Evolutionary conservation across 148 eudicot genomes (phyloP).

Genomic region (Vaccinium macrocarpon): DNA sequence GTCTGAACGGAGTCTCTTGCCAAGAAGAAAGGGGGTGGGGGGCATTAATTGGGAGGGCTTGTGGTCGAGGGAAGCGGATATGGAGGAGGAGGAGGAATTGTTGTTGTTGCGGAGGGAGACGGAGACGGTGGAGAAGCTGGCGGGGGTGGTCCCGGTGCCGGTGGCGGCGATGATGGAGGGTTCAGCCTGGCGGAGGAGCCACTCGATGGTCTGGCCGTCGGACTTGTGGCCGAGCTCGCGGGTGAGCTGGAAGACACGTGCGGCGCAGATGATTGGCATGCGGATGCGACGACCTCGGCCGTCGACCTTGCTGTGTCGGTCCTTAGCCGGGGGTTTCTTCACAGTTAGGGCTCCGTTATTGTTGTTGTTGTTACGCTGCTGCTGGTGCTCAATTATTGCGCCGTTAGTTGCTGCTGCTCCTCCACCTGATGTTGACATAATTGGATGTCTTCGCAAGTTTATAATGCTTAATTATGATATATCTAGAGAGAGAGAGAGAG

Average conservation of each 20-base stretch:
- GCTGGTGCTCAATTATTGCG: constrained; percentile 29
- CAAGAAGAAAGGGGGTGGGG: constrained; percentile 60
- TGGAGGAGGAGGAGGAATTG: constrained; percentile 5
- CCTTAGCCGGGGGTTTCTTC: constrained; percentile 65
- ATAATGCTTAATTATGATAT: too few species aligned
- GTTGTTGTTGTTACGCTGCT: constrained; percentile 9
- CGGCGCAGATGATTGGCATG: constrained; percentile 84
- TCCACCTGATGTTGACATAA: constrained; percentile 56
- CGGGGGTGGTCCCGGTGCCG: constrained; percentile 71
- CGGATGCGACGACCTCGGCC: constrained; percentile 69
- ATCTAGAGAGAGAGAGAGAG: background rate
- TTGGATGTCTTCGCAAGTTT: too few species aligned
- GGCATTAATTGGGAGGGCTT: constrained; percentile 13
- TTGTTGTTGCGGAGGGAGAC: constrained; percentile 25
- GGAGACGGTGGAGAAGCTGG: constrained; percentile 54
- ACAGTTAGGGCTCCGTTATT: constrained; percentile 26
- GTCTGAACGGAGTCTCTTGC: constrained; percentile 51
- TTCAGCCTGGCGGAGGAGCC: constrained; percentile 82
- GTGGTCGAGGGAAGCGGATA: constrained; percentile 25
- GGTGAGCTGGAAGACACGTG: constrained; percentile 69
- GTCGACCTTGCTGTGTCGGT: constrained; percentile 78
- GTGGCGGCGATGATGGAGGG: constrained; percentile 77
- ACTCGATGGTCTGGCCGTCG: constrained; percentile 79
- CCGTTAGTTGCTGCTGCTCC: constrained; percentile 14
- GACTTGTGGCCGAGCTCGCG: constrained; percentile 78